phyloP scores from a whole-genome alignment of 805 yeast species.

The Tetrapisispora iriomotensis region DNA sequence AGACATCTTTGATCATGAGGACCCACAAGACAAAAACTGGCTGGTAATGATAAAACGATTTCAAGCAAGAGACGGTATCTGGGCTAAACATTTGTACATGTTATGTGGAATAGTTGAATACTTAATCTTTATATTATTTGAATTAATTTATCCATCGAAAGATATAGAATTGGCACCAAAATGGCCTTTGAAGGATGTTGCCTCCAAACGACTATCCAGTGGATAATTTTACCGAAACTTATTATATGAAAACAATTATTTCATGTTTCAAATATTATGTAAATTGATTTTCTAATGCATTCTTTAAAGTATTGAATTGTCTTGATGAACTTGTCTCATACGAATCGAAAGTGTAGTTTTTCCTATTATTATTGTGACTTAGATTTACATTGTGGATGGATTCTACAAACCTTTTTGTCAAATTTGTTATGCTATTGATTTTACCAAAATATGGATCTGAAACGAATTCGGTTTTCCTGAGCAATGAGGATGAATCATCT shows the following conservation, averaged over 20 bases:
- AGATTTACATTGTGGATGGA: background rate
- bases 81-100: conserved; percentile 81
- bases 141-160: conserved; percentile 57
- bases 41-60: conserved; percentile 51
- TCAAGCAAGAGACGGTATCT: conserved; percentile 48
- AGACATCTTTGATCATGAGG: conserved; percentile 30
- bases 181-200: conserved; percentile 47
- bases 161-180: conserved; percentile 67
- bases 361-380: background rate
- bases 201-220: background rate
- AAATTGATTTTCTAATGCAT: background rate
- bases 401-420: too few species aligned
- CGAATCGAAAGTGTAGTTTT: too few species aligned
- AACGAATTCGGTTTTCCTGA: too few species aligned
- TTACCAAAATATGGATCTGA: too few species aligned
- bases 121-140: conserved; percentile 51
- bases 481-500: too few species aligned
- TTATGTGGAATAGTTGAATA: conserved; percentile 76
- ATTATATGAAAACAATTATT: background rate
- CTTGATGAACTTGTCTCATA: too few species aligned
- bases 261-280: background rate
- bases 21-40: conserved; percentile 41
- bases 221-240: background rate
- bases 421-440: too few species aligned
- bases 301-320: background rate